Conservation (phyloP, 2,329 filamentous ascomycete genomes). For the Aspergillus alliaceus region DNA sequence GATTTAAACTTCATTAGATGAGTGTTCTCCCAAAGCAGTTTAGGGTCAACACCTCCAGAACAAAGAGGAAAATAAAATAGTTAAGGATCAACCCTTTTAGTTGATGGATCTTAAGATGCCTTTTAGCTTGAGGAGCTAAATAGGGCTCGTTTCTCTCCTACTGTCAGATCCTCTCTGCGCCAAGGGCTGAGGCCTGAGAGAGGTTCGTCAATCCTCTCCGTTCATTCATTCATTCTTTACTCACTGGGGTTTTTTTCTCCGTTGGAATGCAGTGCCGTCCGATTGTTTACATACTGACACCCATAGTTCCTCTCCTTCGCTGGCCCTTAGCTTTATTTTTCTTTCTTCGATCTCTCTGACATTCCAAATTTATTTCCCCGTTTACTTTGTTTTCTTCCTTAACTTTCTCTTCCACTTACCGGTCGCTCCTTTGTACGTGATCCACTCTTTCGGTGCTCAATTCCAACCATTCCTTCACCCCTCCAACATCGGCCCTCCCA, state of each 20-base stretch:
- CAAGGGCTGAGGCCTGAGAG: neutral
- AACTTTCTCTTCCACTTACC: slow-evolving; percentile 6
- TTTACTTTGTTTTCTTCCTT: slow-evolving; percentile 9
- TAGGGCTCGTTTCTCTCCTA: neutral
- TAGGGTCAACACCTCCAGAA: neutral
- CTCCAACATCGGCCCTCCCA: slow-evolving; percentile 10
- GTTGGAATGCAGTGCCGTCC: slow-evolving; percentile 9
- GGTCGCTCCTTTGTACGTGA: neutral
- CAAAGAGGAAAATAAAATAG: neutral
- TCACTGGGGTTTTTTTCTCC: slow-evolving; percentile 3
- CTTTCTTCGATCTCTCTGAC: slow-evolving; percentile 4
- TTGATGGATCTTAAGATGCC: slow-evolving; percentile 2
- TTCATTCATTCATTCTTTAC: neutral
- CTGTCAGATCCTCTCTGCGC: slow-evolving; percentile 8
- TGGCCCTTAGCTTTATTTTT: slow-evolving; percentile 7
- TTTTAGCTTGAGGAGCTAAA: slow-evolving; percentile 5
- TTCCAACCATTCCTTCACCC: slow-evolving; percentile 12
- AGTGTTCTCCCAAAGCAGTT: neutral
- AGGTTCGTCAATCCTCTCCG: slow-evolving; percentile 8
- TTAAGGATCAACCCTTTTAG: neutral
- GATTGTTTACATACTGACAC: slow-evolving; percentile 5
- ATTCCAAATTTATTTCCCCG: slow-evolving; percentile 2
- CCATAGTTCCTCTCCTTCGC: slow-evolving; percentile 5
- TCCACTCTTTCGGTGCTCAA: neutral
- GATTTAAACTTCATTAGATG: neutral